Evolutionary conservation across 2,329 filamentous ascomycete species (phyloP).

Genomic region (Calonectria multiphialidica): DNA sequence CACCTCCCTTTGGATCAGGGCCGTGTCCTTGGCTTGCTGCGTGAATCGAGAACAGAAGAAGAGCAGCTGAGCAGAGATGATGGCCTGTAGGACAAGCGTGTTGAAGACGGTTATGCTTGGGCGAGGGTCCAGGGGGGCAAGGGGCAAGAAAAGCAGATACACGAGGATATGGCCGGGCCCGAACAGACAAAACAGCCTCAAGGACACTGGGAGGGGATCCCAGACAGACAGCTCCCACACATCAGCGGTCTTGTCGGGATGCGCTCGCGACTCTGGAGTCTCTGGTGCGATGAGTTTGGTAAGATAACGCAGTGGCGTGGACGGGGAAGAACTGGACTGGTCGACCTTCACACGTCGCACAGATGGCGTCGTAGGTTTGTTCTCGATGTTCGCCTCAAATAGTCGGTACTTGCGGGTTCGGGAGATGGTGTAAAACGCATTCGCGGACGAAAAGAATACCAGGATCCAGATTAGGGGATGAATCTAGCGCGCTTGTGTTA

Average conservation of each 20-base stretch:
- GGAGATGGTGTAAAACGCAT: conserved; percentile 85
- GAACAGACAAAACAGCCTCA: conserved; percentile 90
- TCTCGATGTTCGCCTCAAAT: conserved; percentile 88
- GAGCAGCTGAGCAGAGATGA: conserved; percentile 83
- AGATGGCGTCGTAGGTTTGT: conserved; percentile 81
- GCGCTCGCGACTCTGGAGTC: conserved; percentile 83
- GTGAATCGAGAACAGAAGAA: conserved; percentile 80
- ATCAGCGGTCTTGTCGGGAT: conserved; percentile 84
- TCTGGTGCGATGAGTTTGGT: conserved; percentile 75
- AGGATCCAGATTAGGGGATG: conserved; percentile 79
- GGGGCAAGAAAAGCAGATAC: conserved; percentile 89
- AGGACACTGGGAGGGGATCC: conserved; percentile 88
- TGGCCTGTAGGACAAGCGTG: conserved; percentile 78
- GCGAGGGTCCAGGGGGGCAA: conserved; percentile 78
- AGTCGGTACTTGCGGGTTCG: conserved; percentile 89
- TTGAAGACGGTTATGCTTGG: conserved; percentile 90
- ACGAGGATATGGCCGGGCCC: conserved; percentile 93
- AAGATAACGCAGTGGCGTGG: conserved; percentile 83
- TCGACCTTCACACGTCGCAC: conserved; percentile 86
- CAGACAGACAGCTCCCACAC: conserved; percentile 96
- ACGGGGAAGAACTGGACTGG: conserved; percentile 77
- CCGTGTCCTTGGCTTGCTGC: conserved; percentile 87
- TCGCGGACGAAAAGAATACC: conserved; percentile 74
- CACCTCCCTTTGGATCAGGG: conserved; percentile 90
- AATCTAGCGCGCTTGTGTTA: conserved; percentile 60